These are phyloP conservation scores for Candida mesenterica DNA, from an alignment of 1,139 yeast species.

Conservation along the genomic window DNA sequence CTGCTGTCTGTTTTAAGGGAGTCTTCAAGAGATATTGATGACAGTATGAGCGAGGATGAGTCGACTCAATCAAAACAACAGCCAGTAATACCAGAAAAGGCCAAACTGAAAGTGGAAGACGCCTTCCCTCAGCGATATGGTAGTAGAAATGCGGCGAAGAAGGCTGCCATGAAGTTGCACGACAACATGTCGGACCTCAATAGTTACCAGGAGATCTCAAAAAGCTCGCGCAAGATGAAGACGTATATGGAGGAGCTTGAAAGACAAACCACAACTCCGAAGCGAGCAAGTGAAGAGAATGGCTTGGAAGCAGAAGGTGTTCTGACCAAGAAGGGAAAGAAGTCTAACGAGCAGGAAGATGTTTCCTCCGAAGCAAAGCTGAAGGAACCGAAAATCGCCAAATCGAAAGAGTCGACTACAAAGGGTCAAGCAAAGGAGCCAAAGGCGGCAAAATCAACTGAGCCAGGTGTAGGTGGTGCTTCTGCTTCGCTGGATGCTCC, in stretches of 20 bases:
- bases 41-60: slow-evolving; percentile 37
- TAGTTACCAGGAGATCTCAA: slow-evolving; percentile 49
- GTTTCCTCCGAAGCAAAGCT: neutral
- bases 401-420: neutral
- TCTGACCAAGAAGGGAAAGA: slow-evolving; percentile 5
- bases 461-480: neutral
- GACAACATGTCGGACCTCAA: slow-evolving; percentile 66
- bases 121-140: slow-evolving; percentile 13
- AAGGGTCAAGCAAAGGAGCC: neutral
- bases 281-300: slow-evolving; percentile 2
- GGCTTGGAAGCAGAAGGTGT: slow-evolving; percentile 3
- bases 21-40: slow-evolving; percentile 25
- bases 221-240: slow-evolving; percentile 41
- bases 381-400: neutral
- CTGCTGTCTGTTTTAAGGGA: slow-evolving; percentile 8
- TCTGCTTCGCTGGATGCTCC: neutral
- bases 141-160: slow-evolving; percentile 57
- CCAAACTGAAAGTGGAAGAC: slow-evolving; percentile 5
- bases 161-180: slow-evolving; percentile 67
- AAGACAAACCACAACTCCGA: slow-evolving; percentile 10
- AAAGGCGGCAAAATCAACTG: neutral
- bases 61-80: slow-evolving; percentile 12
- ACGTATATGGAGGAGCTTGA: slow-evolving; percentile 37
- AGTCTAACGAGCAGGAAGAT: neutral
- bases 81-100: slow-evolving; percentile 9